Percentiles rank a stretch among this genome's conserved stretches.
These are phyloP conservation scores for Gaeumannomyces sp. DNA, from an alignment of 2,329 filamentous ascomycete genomes.

Conservation along the genomic window DNA sequence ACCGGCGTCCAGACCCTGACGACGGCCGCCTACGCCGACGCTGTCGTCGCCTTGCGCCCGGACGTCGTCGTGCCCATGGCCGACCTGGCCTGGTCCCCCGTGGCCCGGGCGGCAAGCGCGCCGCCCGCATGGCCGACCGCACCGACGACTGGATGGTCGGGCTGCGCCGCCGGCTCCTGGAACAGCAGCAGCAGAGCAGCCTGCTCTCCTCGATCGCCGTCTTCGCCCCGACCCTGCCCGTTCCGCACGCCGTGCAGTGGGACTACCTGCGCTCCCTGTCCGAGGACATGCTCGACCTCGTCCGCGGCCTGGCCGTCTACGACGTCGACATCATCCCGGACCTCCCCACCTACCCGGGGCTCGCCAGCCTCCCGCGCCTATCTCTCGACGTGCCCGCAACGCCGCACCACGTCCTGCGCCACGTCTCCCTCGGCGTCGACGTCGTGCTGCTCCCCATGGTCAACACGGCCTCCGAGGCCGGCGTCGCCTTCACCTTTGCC, in stretches of 20 bases:
- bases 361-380: constrained; percentile 64
- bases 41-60: constrained; percentile 59
- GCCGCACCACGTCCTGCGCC: constrained; percentile 71
- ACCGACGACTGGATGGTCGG: constrained; percentile 77
- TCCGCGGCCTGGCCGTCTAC: constrained; percentile 74
- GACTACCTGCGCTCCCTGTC: constrained; percentile 71
- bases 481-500: constrained; percentile 73
- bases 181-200: constrained; percentile 7
- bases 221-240: constrained; percentile 65
- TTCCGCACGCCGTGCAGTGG: constrained; percentile 68
- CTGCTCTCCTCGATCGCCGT: constrained; percentile 32
- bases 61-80: constrained; percentile 76
- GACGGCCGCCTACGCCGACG: constrained; percentile 61
- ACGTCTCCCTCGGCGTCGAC: constrained; percentile 73
- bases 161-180: constrained; percentile 43
- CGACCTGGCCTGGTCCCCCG: constrained; percentile 51
- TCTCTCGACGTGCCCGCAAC: constrained; percentile 63
- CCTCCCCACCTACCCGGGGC: constrained; percentile 48
- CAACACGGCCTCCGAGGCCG: constrained; percentile 68
- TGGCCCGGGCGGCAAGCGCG: constrained; percentile 58
- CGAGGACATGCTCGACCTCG: constrained; percentile 46
- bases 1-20: constrained; percentile 73
- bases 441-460: constrained; percentile 73
- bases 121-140: constrained; percentile 76
- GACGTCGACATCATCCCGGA: constrained; percentile 63